Conservation (phyloP, 805 yeast genomes). For the Hanseniaspora thailandica region DNA sequence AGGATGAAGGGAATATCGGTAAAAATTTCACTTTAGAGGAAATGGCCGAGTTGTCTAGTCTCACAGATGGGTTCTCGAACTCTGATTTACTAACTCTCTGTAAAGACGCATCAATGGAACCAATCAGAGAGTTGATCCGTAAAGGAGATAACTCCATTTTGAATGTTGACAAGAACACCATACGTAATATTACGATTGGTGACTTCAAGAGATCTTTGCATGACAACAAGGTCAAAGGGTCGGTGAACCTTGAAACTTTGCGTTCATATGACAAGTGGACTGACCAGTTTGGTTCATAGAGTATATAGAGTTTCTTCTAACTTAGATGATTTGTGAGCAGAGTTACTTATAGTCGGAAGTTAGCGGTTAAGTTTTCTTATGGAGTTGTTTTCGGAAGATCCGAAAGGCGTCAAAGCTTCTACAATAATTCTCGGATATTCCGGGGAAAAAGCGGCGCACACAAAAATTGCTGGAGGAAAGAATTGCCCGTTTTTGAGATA, state of each 20-base stretch:
- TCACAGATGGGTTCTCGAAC: conserved; percentile 82
- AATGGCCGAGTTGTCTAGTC: conserved; percentile 17
- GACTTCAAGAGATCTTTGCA: conserved; percentile 66
- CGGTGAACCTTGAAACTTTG: conserved; percentile 75
- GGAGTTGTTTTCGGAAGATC: too few species aligned
- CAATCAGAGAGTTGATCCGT: conserved; percentile 53
- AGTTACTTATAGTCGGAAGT: background rate
- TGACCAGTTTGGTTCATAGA: conserved; percentile 70
- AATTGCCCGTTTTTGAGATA: background rate
- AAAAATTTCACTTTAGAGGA: background rate
- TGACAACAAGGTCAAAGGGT: conserved; percentile 60
- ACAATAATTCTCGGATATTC: background rate
- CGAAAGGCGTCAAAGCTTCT: too few species aligned
- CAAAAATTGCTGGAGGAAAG: background rate
- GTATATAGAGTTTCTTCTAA: conserved; percentile 48
- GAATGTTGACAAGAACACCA: conserved; percentile 54
- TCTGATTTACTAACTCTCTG: conserved; percentile 88
- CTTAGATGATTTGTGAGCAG: too few species aligned
- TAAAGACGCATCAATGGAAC: conserved; percentile 97
- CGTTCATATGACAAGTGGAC: conserved; percentile 84
- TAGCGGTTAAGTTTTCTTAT: background rate
- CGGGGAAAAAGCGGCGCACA: background rate
- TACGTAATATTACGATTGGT: conserved; percentile 57
- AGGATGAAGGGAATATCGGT: background rate
- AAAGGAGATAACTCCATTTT: conserved; percentile 61